These are phyloP conservation scores for Mortierella sp. DNA, from an alignment of 371 early-diverging fungal genomes.

Conservation along the genomic window DNA sequence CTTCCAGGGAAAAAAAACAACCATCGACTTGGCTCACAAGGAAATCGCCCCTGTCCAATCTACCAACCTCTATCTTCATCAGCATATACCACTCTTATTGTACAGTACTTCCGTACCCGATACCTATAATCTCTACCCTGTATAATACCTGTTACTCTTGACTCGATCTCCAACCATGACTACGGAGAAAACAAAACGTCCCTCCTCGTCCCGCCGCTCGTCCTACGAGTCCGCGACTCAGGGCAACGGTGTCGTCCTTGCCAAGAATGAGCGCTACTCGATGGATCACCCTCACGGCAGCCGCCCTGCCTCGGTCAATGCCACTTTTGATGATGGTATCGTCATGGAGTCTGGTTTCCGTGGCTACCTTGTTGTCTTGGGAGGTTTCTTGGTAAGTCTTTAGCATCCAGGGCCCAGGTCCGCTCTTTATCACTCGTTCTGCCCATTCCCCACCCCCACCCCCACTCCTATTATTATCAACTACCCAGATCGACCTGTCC, in stretches of 20 bases:
- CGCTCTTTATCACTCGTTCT: background rate
- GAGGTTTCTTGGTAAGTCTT: slow-evolving; percentile 56
- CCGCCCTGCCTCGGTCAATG: slow-evolving; percentile 45
- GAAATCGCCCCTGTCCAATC: too few relatives aligned
- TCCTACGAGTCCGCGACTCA: slow-evolving; percentile 48
- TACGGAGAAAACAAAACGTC: slow-evolving; percentile 31
- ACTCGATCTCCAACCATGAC: slow-evolving; percentile 23
- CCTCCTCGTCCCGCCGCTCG: slow-evolving; percentile 35
- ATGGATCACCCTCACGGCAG: slow-evolving; percentile 24
- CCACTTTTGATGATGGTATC: slow-evolving; percentile 42
- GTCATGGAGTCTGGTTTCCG: slow-evolving; percentile 56
- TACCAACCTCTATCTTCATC: background rate
- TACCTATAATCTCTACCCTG: slow-evolving; percentile 19
- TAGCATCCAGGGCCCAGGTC: too few relatives aligned
- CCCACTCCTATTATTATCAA: too few relatives aligned
- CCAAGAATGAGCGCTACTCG: slow-evolving; percentile 44
- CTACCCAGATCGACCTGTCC: too few relatives aligned
- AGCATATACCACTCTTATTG: background rate
- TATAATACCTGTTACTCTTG: background rate
- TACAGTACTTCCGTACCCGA: background rate
- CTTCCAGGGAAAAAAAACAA: too few relatives aligned
- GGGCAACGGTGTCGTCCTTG: slow-evolving; percentile 48
- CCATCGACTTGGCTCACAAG: background rate
- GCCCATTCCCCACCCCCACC: background rate
- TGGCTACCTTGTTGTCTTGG: slow-evolving; percentile 59